A percentile compares a stretch with the other conserved stretches of the same genome.
These are phyloP conservation scores for Penicillium salamii DNA, from an alignment of 495 filamentous ascomycete genomes.

Conservation along the genomic window DNA sequence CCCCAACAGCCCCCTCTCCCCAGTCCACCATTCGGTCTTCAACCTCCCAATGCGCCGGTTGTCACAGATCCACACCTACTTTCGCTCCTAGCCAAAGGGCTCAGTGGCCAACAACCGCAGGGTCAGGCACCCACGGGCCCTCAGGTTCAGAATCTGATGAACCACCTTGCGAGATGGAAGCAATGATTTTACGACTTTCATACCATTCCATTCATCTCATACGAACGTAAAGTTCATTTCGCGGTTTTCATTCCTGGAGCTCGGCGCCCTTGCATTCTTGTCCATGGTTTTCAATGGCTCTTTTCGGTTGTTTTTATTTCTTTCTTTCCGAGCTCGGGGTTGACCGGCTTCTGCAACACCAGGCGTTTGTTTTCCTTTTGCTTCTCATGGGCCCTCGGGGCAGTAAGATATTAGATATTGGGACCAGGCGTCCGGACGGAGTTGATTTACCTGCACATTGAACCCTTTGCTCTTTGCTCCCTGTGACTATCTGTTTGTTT, in stretches of 20 bases:
- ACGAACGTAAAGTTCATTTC: conserved; percentile 4
- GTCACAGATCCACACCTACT: conserved; percentile 44
- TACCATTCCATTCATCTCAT: conserved; percentile 14
- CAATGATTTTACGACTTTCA: conserved; percentile 45
- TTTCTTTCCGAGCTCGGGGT: conserved; percentile 16
- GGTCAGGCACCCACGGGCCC: conserved; percentile 34
- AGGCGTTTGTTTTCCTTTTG: conserved; percentile 18
- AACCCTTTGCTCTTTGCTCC: conserved; percentile 1
- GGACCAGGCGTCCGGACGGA: conserved; percentile 14
- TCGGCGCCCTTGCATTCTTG: conserved; percentile 17
- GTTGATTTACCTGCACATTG: conserved; percentile 10
- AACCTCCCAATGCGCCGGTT: conserved; percentile 29
- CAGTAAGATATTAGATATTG: conserved; percentile 23
- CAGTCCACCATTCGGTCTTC: conserved; percentile 33
- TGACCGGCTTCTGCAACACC: conserved; percentile 15
- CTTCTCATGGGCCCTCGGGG: conserved; percentile 6
- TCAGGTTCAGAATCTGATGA: conserved; percentile 61
- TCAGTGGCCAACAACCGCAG: conserved; percentile 40
- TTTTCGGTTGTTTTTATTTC: conserved; percentile 1
- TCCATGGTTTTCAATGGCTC: conserved; percentile 3
- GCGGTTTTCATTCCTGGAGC: conserved; percentile 11
- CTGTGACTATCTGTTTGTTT: conserved; percentile 2
- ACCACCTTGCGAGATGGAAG: conserved; percentile 59
- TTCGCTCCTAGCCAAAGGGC: conserved; percentile 43
- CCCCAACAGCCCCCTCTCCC: conserved; percentile 35